Evolutionary conservation across 2,329 filamentous ascomycete species (phyloP), one percentile per base, ranked within the genome.

Genomic region (Domatiomyces catenatus): DNA sequence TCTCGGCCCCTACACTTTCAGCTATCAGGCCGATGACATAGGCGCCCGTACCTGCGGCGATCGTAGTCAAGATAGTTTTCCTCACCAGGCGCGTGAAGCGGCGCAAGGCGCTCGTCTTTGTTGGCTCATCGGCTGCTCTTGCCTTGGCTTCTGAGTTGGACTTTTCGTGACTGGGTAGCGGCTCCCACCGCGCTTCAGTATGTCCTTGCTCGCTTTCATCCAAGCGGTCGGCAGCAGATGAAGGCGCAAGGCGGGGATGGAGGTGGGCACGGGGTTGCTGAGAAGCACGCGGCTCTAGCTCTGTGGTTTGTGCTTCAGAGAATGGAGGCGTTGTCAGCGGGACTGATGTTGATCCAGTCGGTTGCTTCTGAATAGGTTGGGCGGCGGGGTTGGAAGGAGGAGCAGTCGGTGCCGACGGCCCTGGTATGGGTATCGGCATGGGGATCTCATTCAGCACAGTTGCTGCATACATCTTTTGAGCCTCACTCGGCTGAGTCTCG

Each of bases 21-120:
- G 58, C 51, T 28, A 59, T 48, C 26, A 59, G 50, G 1, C 58
- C 58, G 20, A 59, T 56, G 12, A 46, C 36, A 45, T 60, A 60
- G 8, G 58, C 57, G 6, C 46, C 53, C 3, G 45, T 47, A 17
- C 53, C 46, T 8, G 58, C 50, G 12, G 54, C 50, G 6, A 52
- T 22, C 3, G 52, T 43, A 2, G 53, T 56, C 32, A 58, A 46
- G 3, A 53, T 22, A 6, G 52, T 54, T 19, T 45, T 42, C 46
- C 42, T 51, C 6, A 57, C 32, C 7, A 48, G 15, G 17, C 50
- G 39, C 19, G 49, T 48, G 17, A 59, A 46, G 3, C 54, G 42
- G 18, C 48, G 24, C 43, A 51, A 49, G 20, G 45, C 28, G 26
- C 49, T 42, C 8, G 8, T 28, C 20, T 26, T 26, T 15, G 44